These are phyloP conservation scores for Tolypocladium guangdongense DNA, from an alignment of 2,329 filamentous ascomycete genomes.

Conservation along the genomic window DNA sequence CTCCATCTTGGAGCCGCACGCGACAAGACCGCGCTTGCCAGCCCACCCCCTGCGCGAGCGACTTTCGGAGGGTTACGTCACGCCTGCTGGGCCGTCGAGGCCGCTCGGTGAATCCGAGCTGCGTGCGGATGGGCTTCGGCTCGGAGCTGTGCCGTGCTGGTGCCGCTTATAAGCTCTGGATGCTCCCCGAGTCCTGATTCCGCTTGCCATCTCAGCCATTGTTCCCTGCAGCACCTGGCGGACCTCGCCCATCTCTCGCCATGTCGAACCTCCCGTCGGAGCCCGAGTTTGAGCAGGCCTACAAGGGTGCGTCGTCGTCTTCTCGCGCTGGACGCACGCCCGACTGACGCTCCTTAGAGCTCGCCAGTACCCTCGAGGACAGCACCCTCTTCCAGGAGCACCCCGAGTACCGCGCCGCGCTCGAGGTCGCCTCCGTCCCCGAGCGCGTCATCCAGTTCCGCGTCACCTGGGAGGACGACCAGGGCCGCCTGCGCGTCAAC, in stretches of 20 bases:
- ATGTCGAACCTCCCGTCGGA: conserved; percentile 82
- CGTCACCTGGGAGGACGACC: conserved; percentile 93
- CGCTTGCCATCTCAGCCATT: background rate
- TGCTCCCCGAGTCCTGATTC: background rate
- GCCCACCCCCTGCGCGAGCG: background rate
- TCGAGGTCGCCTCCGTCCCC: conserved; percentile 78
- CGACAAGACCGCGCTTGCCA: too few species aligned
- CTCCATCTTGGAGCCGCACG: too few species aligned
- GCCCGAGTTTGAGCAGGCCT: conserved; percentile 98
- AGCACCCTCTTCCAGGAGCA: conserved; percentile 87
- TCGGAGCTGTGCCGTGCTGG: background rate
- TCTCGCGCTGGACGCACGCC: background rate
- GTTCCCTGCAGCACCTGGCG: background rate
- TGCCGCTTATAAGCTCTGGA: too few species aligned
- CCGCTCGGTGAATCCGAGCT: background rate
- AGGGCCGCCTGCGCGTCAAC: conserved; percentile 82
- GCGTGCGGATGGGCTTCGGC: background rate
- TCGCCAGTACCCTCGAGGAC: conserved; percentile 88
- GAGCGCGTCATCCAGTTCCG: conserved; percentile 97
- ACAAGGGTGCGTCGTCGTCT: conserved; percentile 57
- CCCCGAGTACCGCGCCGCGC: conserved; percentile 87
- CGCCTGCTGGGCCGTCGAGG: background rate
- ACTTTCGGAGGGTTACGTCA: background rate
- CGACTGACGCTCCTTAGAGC: conserved; percentile 47
- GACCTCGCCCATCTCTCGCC: conserved; percentile 13